phyloP scores from a whole-genome alignment of 2,329 filamentous ascomycete genomes.

The Aureobasidium sp. region DNA sequence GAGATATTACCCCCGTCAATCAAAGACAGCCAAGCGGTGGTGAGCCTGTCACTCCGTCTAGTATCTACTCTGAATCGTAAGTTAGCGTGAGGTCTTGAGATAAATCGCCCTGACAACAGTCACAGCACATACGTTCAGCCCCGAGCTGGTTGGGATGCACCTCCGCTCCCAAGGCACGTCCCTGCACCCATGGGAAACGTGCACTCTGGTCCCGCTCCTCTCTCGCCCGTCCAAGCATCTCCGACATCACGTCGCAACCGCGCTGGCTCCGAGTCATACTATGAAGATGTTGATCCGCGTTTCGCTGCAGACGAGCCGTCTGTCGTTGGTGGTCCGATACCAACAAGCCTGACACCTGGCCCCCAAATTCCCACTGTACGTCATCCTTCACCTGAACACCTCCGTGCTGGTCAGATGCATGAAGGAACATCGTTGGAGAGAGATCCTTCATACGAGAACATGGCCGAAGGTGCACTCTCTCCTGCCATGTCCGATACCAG shows the following conservation, averaged over 20 bases:
- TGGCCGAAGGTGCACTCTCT: constrained; percentile 58
- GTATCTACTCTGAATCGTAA: constrained; percentile 70
- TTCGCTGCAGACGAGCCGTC: constrained; percentile 54
- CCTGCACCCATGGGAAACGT: constrained; percentile 19
- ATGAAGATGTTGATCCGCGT: constrained; percentile 87
- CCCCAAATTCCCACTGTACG: constrained; percentile 22
- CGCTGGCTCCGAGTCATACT: constrained; percentile 55
- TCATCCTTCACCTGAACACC: constrained; percentile 14
- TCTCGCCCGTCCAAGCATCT: constrained; percentile 25
- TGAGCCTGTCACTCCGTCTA: constrained; percentile 57
- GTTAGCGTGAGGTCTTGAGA: constrained; percentile 33
- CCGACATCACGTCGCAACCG: constrained; percentile 26
- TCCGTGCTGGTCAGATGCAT: constrained; percentile 8
- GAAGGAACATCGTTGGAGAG: constrained; percentile 27
- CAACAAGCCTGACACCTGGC: constrained; percentile 17
- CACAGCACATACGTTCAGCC: constrained; percentile 39
- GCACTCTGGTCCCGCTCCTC: constrained; percentile 22
- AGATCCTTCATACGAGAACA: constrained; percentile 54
- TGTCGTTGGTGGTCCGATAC: constrained; percentile 21
- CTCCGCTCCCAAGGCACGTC: constrained; percentile 16
- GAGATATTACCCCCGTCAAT: constrained; percentile 49
- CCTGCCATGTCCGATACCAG: constrained; percentile 69
- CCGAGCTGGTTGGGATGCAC: constrained; percentile 37
- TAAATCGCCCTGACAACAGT: constrained; percentile 13
- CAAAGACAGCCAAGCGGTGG: constrained; percentile 61